Conservation (phyloP, 805 yeast species). For the Suhomyces faveliae region DNA sequence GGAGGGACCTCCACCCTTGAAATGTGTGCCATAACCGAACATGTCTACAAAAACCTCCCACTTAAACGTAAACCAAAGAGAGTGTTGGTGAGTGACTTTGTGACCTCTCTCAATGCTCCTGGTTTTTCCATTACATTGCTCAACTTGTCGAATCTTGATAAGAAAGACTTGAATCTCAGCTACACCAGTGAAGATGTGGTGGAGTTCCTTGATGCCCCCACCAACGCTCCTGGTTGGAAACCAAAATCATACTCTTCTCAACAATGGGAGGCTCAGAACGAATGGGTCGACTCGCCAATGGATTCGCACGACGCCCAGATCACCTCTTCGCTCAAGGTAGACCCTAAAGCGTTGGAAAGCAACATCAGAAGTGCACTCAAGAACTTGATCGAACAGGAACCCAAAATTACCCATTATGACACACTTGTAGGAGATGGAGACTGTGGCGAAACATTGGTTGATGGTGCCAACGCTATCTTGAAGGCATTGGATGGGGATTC, state of each 20-base stretch:
- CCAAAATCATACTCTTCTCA: slow-evolving; percentile 33
- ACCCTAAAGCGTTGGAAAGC: slow-evolving; percentile 46
- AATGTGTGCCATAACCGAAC: slow-evolving; percentile 66
- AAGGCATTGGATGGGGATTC: slow-evolving; percentile 44
- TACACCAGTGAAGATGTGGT: slow-evolving; percentile 35
- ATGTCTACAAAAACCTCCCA: slow-evolving; percentile 52
- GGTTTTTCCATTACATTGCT: slow-evolving; percentile 86
- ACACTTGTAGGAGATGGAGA: slow-evolving; percentile 96
- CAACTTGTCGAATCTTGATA: slow-evolving; percentile 55
- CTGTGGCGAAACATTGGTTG: slow-evolving; percentile 87
- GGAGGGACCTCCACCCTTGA: slow-evolving; percentile 89
- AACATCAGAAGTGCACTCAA: slow-evolving; percentile 47
- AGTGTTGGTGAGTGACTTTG: slow-evolving; percentile 71
- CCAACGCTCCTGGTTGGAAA: slow-evolving; percentile 85
- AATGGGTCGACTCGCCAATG: slow-evolving; percentile 33
- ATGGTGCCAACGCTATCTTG: slow-evolving; percentile 75
- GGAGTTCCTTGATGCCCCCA: slow-evolving; percentile 63
- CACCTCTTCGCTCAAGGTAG: slow-evolving; percentile 29
- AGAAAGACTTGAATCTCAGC: slow-evolving; percentile 19
- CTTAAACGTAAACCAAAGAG: slow-evolving; percentile 63
- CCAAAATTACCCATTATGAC: slow-evolving; percentile 80
- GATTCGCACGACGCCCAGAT: slow-evolving; percentile 16
- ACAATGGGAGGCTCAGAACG: slow-evolving; percentile 29
- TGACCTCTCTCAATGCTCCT: slow-evolving; percentile 88
- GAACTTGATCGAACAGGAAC: slow-evolving; percentile 49